Evolutionary conservation across 2,329 filamentous ascomycete species (phyloP), one percentile per base, ranked within the genome.

Genomic region (Xylariaceae sp.): DNA sequence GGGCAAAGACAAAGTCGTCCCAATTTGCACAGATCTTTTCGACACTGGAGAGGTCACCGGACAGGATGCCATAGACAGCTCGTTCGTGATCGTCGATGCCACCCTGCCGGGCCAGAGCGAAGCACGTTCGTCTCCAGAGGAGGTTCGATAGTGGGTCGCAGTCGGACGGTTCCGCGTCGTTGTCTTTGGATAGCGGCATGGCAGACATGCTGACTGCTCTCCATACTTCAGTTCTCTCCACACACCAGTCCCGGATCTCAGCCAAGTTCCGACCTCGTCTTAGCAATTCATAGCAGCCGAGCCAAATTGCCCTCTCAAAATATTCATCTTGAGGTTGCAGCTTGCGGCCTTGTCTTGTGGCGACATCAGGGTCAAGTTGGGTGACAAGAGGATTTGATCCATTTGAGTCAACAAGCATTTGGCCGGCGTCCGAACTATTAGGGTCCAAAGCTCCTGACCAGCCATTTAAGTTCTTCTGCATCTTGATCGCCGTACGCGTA

Each of bases 221-320:
- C 91, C 91, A 98, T 47, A 83, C 79, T 66, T 97, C 90, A 9
- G 88, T 87, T 44, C 87, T 79, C 54, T 91, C 86, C 35, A 84
- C 72, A 56, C 89, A 95, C 88, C 89, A 96, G 37, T 90, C 85
- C 41, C 81, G 79, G 48, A 97, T 86, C 29, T 85, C 78, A 8
- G 76, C 66, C 66, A 86, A 79, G 47, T 74, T 80, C 51, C 81
- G 83, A n/a, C 93, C 93, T 34, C 89, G 81, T 37, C 91, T 82
- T 39, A 98, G 72, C 72, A 95, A 87, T 62, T 95, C 89, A 70
- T 89, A 97, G 65, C 88, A 93, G n/a, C 87, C 85, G 46, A 90
- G 76, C 90, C 93, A 97, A 35, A 95, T 87, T 3, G 89, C 86
- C 39, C 85, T 80, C 67, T 98, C 93, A 48, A 91, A 93, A 56